phyloP scores from a whole-genome alignment of 352 stramenopile genomes.

The Globisporangium alternatum region DNA sequence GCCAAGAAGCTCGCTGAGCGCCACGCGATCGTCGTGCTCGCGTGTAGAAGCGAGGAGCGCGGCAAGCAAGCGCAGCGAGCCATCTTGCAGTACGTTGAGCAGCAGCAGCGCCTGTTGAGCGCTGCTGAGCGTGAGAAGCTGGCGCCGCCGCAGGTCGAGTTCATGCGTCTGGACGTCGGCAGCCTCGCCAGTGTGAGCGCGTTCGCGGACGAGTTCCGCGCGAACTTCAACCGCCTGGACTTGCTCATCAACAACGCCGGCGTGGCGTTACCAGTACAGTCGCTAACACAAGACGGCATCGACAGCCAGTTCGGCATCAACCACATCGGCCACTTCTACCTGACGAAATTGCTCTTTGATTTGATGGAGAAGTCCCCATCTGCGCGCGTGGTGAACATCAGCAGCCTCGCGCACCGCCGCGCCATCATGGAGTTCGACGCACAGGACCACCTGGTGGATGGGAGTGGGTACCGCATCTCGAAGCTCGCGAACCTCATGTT shows the following conservation, averaged over 20 bases:
- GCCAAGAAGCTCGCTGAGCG: slow-evolving; percentile 54
- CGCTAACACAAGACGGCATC: slow-evolving; percentile 25
- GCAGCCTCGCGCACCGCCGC: slow-evolving; percentile 32
- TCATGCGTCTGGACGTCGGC: slow-evolving; percentile 25
- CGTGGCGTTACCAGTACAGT: slow-evolving; percentile 13
- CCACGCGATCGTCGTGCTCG: slow-evolving; percentile 71
- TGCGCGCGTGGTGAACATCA: slow-evolving; percentile 40
- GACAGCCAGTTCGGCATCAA: slow-evolving; percentile 49
- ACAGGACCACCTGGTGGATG: slow-evolving; percentile 26
- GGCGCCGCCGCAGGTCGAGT: slow-evolving; percentile 14
- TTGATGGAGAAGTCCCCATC: slow-evolving; percentile 22
- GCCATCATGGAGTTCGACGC: slow-evolving; percentile 24
- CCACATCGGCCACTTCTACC: slow-evolving; percentile 47
- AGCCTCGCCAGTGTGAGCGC: slow-evolving; percentile 18
- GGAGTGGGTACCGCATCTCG: slow-evolving; percentile 35
- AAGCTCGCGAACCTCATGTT: slow-evolving; percentile 55
- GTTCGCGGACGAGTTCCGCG: slow-evolving; percentile 22
- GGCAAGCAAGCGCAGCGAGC: slow-evolving; percentile 26
- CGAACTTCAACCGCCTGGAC: slow-evolving; percentile 22
- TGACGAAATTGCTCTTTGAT: slow-evolving; percentile 40
- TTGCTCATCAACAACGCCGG: slow-evolving; percentile 38
- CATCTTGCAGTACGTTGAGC: slow-evolving; percentile 18
- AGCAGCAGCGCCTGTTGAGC: slow-evolving; percentile 8
- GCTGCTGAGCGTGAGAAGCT: slow-evolving; percentile 14
- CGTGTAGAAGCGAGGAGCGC: slow-evolving; percentile 53